These are phyloP conservation scores for Brassica nigra DNA, from an alignment of 345 rosid species.

Conservation along the genomic window DNA sequence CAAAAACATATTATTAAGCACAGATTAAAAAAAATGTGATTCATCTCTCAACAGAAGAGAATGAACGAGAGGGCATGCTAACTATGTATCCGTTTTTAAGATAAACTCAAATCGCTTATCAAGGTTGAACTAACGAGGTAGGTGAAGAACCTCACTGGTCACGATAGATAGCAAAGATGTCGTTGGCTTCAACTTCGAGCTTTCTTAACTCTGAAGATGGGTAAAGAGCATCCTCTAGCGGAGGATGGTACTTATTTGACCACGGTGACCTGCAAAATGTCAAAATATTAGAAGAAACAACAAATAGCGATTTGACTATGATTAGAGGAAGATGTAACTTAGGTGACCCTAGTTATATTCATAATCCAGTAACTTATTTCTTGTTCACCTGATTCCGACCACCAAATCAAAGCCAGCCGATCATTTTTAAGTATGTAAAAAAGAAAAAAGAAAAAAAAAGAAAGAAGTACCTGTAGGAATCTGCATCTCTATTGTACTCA, in stretches of 20 bases:
- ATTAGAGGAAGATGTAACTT: neutral
- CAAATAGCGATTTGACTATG: neutral
- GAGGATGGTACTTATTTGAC: conserved; percentile 86
- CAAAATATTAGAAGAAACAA: conserved; percentile 4
- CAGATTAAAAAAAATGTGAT: no score
- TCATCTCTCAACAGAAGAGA: neutral
- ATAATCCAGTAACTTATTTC: neutral
- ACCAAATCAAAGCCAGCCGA: neutral
- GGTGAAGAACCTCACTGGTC: conserved; percentile 99
- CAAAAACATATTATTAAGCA: no score
- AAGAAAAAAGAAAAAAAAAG: neutral
- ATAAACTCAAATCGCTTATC: neutral
- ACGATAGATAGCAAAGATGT: conserved; percentile 80
- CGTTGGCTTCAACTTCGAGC: conserved; percentile 91
- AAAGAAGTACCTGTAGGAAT: conserved; percentile 70
- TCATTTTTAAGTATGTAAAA: neutral
- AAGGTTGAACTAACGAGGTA: conserved; percentile 52
- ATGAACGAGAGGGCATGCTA: no score
- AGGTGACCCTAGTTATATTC: neutral
- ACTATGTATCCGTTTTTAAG: no score
- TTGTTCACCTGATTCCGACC: neutral
- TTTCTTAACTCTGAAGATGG: conserved; percentile 83
- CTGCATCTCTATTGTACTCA: conserved; percentile 98
- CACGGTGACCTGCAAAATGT: conserved; percentile 74
- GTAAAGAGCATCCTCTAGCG: conserved; percentile 72